Percentiles rank a stretch among this genome's conserved stretches.
Conservation (phyloP, 352 stramenopile species). For the Globisporangium parvum region DNA sequence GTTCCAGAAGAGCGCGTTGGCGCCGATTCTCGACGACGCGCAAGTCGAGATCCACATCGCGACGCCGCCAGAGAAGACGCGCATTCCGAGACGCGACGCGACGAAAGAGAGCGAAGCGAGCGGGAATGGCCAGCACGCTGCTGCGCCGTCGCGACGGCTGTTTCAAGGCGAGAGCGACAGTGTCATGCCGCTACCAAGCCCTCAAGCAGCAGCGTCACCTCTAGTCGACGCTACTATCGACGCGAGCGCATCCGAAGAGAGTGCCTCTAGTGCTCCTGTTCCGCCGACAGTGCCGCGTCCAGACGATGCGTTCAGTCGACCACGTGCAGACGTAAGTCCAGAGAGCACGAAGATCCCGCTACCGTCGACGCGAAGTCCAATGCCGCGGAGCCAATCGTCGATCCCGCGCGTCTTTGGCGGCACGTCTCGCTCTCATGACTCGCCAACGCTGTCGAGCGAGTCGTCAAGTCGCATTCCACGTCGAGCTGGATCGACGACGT, state of each 20-base stretch:
- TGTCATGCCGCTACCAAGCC: neutral
- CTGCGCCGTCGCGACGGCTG: constrained; percentile 1
- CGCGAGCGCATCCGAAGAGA: neutral
- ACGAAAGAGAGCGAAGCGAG: neutral
- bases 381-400: neutral
- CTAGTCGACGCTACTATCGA: neutral
- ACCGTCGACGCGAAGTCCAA: constrained; percentile 4
- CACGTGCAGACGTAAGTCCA: constrained; percentile 7
- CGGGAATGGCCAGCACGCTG: neutral
- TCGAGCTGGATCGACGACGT: neutral
- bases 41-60: constrained; percentile 28
- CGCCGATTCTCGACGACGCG: constrained; percentile 10
- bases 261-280: neutral
- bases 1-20: constrained; percentile 20
- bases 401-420: constrained; percentile 1
- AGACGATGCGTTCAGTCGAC: constrained; percentile 13
- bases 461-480: constrained; percentile 6
- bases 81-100: neutral
- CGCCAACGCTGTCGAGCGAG: constrained; percentile 1
- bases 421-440: constrained; percentile 10
- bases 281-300: constrained; percentile 7
- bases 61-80: constrained; percentile 18
- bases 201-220: no score
- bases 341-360: constrained; percentile 16
- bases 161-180: constrained; percentile 9